Percentiles rank a stretch among this genome's conserved stretches.
Conservation (phyloP, 192 early-diverging fungal genomes). For the Paraglomus occultum region DNA sequence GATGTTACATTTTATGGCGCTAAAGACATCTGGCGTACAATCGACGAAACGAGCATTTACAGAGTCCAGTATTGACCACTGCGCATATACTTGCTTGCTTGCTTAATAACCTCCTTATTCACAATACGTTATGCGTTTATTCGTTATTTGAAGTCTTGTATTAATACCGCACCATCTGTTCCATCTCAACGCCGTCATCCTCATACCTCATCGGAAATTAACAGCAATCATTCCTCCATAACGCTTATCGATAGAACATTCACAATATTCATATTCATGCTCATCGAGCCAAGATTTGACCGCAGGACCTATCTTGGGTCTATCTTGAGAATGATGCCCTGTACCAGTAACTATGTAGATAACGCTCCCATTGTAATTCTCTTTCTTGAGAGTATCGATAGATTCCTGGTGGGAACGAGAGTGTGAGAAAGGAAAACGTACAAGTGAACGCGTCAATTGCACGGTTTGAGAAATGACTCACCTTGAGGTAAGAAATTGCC, state of each 20-base stretch:
- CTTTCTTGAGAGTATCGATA: conserved; percentile 38
- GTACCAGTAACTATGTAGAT: conserved; percentile 54
- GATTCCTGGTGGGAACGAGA: conserved; percentile 24
- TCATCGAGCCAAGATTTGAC: conserved; percentile 39
- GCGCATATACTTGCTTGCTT: too few relatives aligned
- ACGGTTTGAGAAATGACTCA: not conserved
- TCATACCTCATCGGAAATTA: conserved; percentile 21
- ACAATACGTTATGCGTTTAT: too few relatives aligned
- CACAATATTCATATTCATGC: conserved; percentile 38
- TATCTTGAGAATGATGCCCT: conserved; percentile 42
- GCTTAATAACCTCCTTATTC: too few relatives aligned
- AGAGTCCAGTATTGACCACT: too few relatives aligned
- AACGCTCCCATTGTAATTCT: conserved; percentile 36
- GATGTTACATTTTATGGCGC: too few relatives aligned
- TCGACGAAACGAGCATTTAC: too few relatives aligned
- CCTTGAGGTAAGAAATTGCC: conserved; percentile 40
- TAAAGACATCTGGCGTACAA: too few relatives aligned
- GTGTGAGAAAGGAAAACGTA: not conserved
- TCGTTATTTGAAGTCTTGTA: too few relatives aligned
- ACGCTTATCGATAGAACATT: conserved; percentile 34
- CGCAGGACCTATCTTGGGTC: conserved; percentile 36
- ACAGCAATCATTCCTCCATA: conserved; percentile 37
- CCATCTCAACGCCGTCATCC: too few relatives aligned
- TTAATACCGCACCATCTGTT: too few relatives aligned
- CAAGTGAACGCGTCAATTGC: not conserved